Conservation (phyloP, 2,329 filamentous ascomycete species). For the Calonectria fujianensis region DNA sequence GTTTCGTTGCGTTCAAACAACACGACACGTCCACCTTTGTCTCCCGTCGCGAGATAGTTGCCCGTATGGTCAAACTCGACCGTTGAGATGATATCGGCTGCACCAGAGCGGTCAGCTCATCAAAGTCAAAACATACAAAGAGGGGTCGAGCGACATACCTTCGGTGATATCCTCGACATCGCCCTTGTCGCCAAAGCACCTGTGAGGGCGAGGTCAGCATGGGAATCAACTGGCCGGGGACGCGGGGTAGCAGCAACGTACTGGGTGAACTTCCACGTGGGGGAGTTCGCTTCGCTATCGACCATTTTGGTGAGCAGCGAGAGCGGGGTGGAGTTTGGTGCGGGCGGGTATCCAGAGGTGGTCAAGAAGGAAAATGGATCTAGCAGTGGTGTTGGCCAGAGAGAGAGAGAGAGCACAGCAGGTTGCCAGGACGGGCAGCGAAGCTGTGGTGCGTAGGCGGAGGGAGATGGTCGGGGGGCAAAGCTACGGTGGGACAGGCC, state of each 20-base stretch:
- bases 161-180: slow-evolving; percentile 99
- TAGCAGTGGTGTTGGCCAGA: slow-evolving; percentile 49
- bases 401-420: slow-evolving; percentile 43
- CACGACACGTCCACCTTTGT: slow-evolving; percentile 90
- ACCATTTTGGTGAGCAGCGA: slow-evolving; percentile 83
- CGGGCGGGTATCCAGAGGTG: slow-evolving; percentile 51
- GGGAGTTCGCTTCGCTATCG: slow-evolving; percentile 94
- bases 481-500: slow-evolving; percentile 49
- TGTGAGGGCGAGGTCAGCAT: slow-evolving; percentile 63
- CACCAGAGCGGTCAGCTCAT: slow-evolving; percentile 50
- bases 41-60: slow-evolving; percentile 92
- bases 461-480: slow-evolving; percentile 45
- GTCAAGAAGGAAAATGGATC: slow-evolving; percentile 46
- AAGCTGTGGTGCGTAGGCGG: slow-evolving; percentile 43
- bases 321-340: slow-evolving; percentile 53
- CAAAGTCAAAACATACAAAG: slow-evolving; percentile 40
- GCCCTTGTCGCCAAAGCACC: slow-evolving; percentile 99
- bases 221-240: slow-evolving; percentile 28
- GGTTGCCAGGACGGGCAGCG: slow-evolving; percentile 40
- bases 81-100: slow-evolving; percentile 93
- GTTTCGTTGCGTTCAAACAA: slow-evolving; percentile 97
- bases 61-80: slow-evolving; percentile 94
- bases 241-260: slow-evolving; percentile 70
- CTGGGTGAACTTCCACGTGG: slow-evolving; percentile 99
- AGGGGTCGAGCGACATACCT: slow-evolving; percentile 72